phyloP scores from a whole-genome alignment of 2,329 filamentous ascomycete genomes.

The Phialocephala sp. region DNA sequence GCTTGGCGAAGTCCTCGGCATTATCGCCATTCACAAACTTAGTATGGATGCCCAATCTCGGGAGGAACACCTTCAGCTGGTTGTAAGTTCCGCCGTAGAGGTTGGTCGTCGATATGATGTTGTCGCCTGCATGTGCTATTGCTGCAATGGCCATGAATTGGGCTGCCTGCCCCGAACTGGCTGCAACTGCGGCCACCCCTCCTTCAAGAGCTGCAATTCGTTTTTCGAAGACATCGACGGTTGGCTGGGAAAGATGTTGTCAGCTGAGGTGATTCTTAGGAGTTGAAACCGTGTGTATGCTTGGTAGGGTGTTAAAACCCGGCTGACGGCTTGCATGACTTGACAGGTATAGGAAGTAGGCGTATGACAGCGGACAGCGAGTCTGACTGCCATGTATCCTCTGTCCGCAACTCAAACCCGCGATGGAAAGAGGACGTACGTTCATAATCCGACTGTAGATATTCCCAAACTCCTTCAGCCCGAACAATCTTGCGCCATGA shows the following conservation, averaged over 20 bases:
- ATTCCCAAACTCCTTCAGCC: conserved; percentile 93
- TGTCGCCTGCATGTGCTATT: conserved; percentile 87
- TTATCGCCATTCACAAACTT: conserved; percentile 87
- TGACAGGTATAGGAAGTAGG: background rate
- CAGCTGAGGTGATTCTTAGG: conserved; percentile 13
- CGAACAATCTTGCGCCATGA: conserved; percentile 92
- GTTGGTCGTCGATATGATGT: conserved; percentile 90
- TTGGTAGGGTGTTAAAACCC: background rate
- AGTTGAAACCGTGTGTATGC: background rate
- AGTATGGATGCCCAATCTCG: conserved; percentile 84
- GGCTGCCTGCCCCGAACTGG: conserved; percentile 85
- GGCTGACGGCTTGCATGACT: background rate
- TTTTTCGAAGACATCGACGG: conserved; percentile 95
- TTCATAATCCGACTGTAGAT: conserved; percentile 98
- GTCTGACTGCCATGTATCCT: background rate
- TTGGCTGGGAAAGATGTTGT: conserved; percentile 63
- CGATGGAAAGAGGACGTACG: conserved; percentile 49
- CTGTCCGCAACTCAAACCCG: background rate
- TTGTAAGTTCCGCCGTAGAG: conserved; percentile 97
- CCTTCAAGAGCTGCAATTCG: conserved; percentile 94
- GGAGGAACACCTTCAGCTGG: conserved; percentile 90
- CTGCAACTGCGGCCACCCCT: conserved; percentile 83
- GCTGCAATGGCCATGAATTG: conserved; percentile 90
- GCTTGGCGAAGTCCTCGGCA: conserved; percentile 76
- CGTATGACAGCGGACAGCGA: background rate